Evolutionary conservation across 2,329 filamentous ascomycete genomes (phyloP), one percentile per base, ranked within the genome.

Genomic region (Malbranchea zuffiana): DNA sequence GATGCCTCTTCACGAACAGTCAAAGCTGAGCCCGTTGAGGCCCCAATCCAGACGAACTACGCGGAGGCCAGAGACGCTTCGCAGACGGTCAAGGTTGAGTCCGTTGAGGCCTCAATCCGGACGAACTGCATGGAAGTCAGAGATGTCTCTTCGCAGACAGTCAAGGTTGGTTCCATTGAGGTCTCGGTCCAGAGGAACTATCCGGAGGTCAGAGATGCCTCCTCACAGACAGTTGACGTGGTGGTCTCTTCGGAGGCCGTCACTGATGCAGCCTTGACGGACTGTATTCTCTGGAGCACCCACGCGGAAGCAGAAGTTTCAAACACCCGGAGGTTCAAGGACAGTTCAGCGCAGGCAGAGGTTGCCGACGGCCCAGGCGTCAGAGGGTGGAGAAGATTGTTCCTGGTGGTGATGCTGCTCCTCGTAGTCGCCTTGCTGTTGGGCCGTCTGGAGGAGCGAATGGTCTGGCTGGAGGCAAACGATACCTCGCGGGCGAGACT

Each of bases 391-490:
- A 24, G 28, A n/a, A 16, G 26, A 4, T 10, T 41, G 5, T 8
- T 35, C 19, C 21, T 47, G 12, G 28, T 35, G 11, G 13, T 47
- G 17, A 32, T 47, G 15, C 32, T 47, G 39, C 18, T 47, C 28
- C 21, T 38, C 19, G 40, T 28, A 18, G 28, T 25, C 11, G n/a
- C 41, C 12, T 12, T 39, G 11, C 23, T 40, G 25, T 43, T 35
- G 32, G 24, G 35, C n/a, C 33, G 34, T 11, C 24, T 15, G n/a
- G 37, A 31, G 13, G 40, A 45, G 11, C 20, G 33, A 26, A 15
- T 29, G 23, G n/a, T 43, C 16, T 47, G 45, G 45, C 24, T 42
- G 8, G 43, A 38, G 30, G 45, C 43, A 40, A 47, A 47, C 20
- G 41, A 32, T 5, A 17, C 26, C 23, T 39, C 42, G 10, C 42